Conservation (phyloP, 2,329 filamentous ascomycete species). For the Pseudogymnoascus sp. region DNA sequence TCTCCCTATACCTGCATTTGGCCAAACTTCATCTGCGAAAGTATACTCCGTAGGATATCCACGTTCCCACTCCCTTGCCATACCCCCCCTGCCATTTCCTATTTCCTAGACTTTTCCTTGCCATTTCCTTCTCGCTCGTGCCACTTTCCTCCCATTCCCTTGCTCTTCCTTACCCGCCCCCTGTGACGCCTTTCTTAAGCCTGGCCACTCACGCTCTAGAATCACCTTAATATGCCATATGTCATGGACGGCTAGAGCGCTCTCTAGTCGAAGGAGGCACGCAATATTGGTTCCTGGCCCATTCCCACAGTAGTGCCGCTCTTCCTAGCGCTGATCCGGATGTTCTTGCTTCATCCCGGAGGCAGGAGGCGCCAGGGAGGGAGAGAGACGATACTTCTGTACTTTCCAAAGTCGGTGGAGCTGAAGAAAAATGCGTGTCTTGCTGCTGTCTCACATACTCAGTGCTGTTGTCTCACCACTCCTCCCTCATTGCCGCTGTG, state of each 20-base stretch:
- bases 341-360: background rate
- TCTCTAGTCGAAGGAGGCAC: background rate
- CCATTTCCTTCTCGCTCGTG: background rate
- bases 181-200: background rate
- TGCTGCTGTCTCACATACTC: background rate
- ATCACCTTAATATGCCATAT: background rate
- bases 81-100: background rate
- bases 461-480: conserved; percentile 1
- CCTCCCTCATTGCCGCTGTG: background rate
- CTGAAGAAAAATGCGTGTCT: conserved; percentile 4
- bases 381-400: background rate
- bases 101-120: background rate
- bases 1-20: background rate
- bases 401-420: background rate
- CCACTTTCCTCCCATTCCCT: background rate
- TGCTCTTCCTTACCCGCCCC: background rate
- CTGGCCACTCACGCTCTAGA: background rate
- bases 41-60: background rate
- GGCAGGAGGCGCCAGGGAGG: background rate
- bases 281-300: background rate
- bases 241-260: background rate
- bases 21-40: background rate
- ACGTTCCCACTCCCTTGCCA: background rate
- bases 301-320: background rate
- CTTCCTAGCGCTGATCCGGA: background rate